Base-by-base conservation (phyloP, 2,329 filamentous ascomycete species). In the Colletotrichum liaoningense region DNA sequence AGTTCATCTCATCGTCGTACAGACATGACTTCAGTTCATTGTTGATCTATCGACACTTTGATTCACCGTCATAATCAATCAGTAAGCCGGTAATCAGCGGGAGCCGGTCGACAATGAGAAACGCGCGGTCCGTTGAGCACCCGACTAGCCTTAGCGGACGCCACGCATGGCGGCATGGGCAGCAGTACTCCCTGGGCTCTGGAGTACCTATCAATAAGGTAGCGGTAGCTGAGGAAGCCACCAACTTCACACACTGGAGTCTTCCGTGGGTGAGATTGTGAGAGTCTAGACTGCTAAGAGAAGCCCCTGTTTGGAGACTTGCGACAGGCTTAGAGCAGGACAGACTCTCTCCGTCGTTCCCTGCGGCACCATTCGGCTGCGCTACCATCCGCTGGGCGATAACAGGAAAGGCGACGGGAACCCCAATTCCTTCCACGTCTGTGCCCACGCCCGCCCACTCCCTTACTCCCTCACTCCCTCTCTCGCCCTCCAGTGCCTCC, bases 301-400 rank as follows among this genome's bases (percentile, higher is more conserved):
- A 12, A 69, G 49, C 69, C 70, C 70, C 60, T 73, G 70, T 69
- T 73, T 56, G 63, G 42, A 49, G 60, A 60, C 65, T 64, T 59
- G 16, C 42, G 42, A n/a, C 42, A 49, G 42, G 42, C 42, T 67
- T 59, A 69, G 52, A 69, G 66, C n/a, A 56, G 66, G 14, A 14
- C 14, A 38, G 12, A 16, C 12, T 30, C 24, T 66, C 58, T 55
- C 55, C 66, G 60, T 38, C 38, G 14, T 42, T 42, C 60, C 33
- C 56, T 65, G 60, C 67, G 67, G 60, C 70, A 70, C 42, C 70
- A 30, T 55, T 65, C 70, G 70, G 70, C 70, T 73, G 67, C 60
- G 67, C 70, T 70, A 70, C 33, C 24, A 65, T 73, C 70, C 71
- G 71, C 60, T 30, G 62, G 28, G 28, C 56, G 60, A 57, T 35